Evolutionary conservation across 2,329 filamentous ascomycete genomes (phyloP), one percentile per base, ranked within the genome.

Genomic region (Arachnopeziza araneosa): DNA sequence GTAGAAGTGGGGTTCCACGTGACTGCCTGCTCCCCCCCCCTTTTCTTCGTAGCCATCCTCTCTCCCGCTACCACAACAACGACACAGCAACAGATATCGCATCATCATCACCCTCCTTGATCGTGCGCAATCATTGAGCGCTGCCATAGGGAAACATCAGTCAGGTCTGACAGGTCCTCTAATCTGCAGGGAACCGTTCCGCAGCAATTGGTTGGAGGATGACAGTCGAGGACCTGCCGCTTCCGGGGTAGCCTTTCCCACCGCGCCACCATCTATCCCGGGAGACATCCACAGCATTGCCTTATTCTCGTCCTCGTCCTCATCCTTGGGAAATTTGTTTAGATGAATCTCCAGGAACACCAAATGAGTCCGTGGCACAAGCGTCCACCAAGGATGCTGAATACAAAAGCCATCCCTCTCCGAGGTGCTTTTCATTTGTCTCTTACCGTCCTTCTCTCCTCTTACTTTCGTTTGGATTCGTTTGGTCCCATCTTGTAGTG

Each of bases 371-470:
- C 36, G 36, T 44, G 36, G 12, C 36, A 44, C 36, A 44, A 44
- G 10, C 17, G 36, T 44, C 17, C 6, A 44, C 17, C 36, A 44
- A 17, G 36, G 36, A 44, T 44, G 12, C 10, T 44, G 17, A 19
- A 44, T 44, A 44, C 36, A 44, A 44, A 44, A 44, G 12, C 52
- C 10, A 66, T 63, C 44, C 71, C 77, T 3, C 71, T 79, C 60
- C 77, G 78, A 1, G 61, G 68, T 30, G 26, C 36, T 44, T 44
- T 14, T 44, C 17, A 4, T 14, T 17, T 12, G 6, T 44, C 36
- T 44, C 17, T 4, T 44, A 44, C 4, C 17, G 10, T 79, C 76
- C 10, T 64, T 73, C 7, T 75, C 75, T 44, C 36, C 17, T 19
- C 17, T 44, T 19, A 44, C 26, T 44, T 14, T 44, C 36, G 36